Percentiles rank a stretch among this genome's conserved stretches.
Evolutionary conservation across 192 early-diverging fungal species (phyloP).

Genomic region (Linnemannia exigua): DNA sequence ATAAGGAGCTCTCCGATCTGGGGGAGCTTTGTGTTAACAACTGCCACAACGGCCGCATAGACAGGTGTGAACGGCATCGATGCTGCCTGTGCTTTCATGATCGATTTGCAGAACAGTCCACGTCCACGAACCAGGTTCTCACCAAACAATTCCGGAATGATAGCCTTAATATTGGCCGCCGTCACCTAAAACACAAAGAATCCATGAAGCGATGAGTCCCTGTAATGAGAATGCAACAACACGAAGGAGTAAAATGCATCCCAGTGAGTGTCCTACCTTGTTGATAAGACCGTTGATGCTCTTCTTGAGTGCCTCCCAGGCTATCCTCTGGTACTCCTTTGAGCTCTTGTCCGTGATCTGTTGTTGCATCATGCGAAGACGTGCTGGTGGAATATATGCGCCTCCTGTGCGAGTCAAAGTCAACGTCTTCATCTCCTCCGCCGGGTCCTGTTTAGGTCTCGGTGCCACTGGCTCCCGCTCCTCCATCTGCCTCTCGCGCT

Average conservation of each 20-base stretch:
- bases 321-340: slow-evolving; percentile 87
- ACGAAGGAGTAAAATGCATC: background rate
- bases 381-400: slow-evolving; percentile 89
- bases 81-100: slow-evolving; percentile 92
- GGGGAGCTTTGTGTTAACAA: slow-evolving; percentile 96
- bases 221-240: background rate
- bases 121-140: slow-evolving; percentile 95
- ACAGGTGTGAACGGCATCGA: slow-evolving; percentile 93
- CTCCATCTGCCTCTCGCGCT: slow-evolving; percentile 57
- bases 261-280: slow-evolving; percentile 64
- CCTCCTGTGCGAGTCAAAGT: slow-evolving; percentile 72
- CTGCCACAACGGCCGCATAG: slow-evolving; percentile 88
- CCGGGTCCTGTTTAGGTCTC: slow-evolving; percentile 57
- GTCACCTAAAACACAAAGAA: slow-evolving; percentile 70
- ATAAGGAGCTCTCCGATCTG: slow-evolving; percentile 91
- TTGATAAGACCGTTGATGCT: slow-evolving; percentile 96
- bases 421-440: slow-evolving; percentile 57
- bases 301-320: slow-evolving; percentile 96
- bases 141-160: slow-evolving; percentile 89
- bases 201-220: background rate
- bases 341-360: slow-evolving; percentile 77
- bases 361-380: slow-evolving; percentile 81
- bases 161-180: slow-evolving; percentile 89
- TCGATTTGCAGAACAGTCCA: slow-evolving; percentile 86
- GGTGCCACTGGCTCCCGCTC: slow-evolving; percentile 38